Evolutionary conservation across 305 asterid genomes (phyloP), one percentile per base, ranked within the genome.

Genomic region (Caryopteris hybrid): DNA sequence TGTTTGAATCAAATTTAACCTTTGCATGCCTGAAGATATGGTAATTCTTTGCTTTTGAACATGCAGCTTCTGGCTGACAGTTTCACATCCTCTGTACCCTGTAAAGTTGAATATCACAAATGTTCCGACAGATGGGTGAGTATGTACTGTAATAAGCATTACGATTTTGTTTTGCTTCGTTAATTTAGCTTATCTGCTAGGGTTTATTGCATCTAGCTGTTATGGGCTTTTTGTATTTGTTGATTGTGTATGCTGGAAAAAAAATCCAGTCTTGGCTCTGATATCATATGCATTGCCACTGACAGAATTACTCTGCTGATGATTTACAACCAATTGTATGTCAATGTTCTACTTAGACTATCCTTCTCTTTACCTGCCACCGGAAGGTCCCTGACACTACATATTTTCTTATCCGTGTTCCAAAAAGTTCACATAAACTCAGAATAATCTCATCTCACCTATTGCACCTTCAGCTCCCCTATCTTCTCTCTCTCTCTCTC

Each of bases 121-220:
- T 71, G 78, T 81, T 82, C 95, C 98, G 77, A 33, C 93, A 10
- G 96, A 92, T 54, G 96, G 97, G 98, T 95, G 78, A 83, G 96
- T 66, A 34, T 13, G 23, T 63, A 61, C 58, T 58, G 58, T 59
- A 66, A 74, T n/a, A n/a, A n/a, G n/a, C 64, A n/a, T 62, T 56
- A 46, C 20, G 13, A 57, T 16, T 39, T 47, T 33, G 27, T 21
- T 17, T 70, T 48, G 23, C 34, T 29, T 29, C 34, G 0, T 29
- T 50, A 56, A 23, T 43, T 62, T 43, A 53, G 43, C n/a, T n/a
- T 5, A 70, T 61, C 29, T 48, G 43, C 20, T 70, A 34, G 69
- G 57, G 23, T 53, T 56, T 66, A 39, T 41, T 62, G 11, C 39
- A n/a, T 22, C 20, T 21, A 33, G 38, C 41, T 70, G 56, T 34